Conservation (phyloP, 2,329 filamentous ascomycete genomes). For the Seiridium unicorne region DNA sequence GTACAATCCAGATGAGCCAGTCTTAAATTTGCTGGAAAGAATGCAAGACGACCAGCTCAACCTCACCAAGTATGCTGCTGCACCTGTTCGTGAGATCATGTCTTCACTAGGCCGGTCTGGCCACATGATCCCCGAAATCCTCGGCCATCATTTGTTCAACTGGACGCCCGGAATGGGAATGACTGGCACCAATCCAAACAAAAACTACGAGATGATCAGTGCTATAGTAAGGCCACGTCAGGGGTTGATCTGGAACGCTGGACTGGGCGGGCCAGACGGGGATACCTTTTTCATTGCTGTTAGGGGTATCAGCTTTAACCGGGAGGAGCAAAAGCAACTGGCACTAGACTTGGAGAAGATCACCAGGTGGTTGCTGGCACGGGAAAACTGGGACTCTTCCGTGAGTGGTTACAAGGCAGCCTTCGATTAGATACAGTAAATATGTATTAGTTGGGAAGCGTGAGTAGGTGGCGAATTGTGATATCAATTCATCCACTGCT, state of each 20-base stretch:
- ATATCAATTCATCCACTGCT: no score
- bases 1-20: conserved; percentile 7
- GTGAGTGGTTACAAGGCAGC: background rate
- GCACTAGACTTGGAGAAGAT: background rate
- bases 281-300: conserved; percentile 1
- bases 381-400: conserved; percentile 1
- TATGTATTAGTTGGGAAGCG: no score
- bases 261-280: background rate
- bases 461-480: no score
- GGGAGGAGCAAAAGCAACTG: background rate
- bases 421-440: background rate
- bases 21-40: conserved; percentile 9
- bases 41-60: conserved; percentile 13
- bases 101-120: background rate
- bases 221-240: conserved; percentile 2
- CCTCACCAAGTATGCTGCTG: conserved; percentile 11
- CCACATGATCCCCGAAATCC: conserved; percentile 7
- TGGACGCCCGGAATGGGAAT: conserved; percentile 15
- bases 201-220: conserved; percentile 9
- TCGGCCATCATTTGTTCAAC: conserved; percentile 12
- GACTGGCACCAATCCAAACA: conserved; percentile 10
- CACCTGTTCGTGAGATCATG: conserved; percentile 13
- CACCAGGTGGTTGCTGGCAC: background rate
- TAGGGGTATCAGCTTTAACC: conserved; percentile 1
- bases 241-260: background rate